phyloP scores from a whole-genome alignment of 768 basidiomycete species.

The Floccularia luteovirens region DNA sequence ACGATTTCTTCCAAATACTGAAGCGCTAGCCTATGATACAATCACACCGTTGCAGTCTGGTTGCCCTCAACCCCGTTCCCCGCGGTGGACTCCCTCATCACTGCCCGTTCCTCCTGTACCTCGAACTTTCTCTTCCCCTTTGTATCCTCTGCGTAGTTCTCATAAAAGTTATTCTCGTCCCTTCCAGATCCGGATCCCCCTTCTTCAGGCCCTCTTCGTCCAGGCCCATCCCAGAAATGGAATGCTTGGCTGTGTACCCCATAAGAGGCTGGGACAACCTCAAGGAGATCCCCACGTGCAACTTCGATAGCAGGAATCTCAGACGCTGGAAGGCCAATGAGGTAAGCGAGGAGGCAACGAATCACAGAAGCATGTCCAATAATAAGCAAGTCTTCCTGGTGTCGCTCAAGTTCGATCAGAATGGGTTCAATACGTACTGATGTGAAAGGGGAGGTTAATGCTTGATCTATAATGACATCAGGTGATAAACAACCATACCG shows the following conservation, averaged over 20 bases:
- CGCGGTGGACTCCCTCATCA: no score
- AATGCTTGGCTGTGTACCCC: slow-evolving; percentile 88
- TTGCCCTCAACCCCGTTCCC: no score
- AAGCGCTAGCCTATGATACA: no score
- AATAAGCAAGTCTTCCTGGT: slow-evolving; percentile 91
- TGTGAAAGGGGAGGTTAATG: not conserved
- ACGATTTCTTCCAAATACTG: no score
- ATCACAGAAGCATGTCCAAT: slow-evolving; percentile 98
- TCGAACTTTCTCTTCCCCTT: slow-evolving; percentile 45
- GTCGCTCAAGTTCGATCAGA: slow-evolving; percentile 89
- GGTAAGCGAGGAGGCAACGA: slow-evolving; percentile 88
- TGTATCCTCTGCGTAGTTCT: slow-evolving; percentile 80
- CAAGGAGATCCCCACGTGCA: slow-evolving; percentile 92
- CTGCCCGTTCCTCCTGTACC: slow-evolving; percentile 12
- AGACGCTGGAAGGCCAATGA: slow-evolving; percentile 88
- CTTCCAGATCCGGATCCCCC: slow-evolving; percentile 23
- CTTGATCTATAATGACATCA: not conserved
- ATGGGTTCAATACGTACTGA: slow-evolving; percentile 89
- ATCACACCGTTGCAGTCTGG: no score
- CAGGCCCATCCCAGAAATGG: slow-evolving; percentile 90
- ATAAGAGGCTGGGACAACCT: slow-evolving; percentile 83
- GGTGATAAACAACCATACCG: slow-evolving; percentile 29
- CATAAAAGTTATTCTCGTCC: slow-evolving; percentile 78
- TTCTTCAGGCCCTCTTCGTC: slow-evolving; percentile 37
- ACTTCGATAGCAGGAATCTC: slow-evolving; percentile 98